Percentiles rank a stretch among this genome's conserved stretches.
Conservation (phyloP, 2,329 filamentous ascomycete species). For the Beauveria varroae region DNA sequence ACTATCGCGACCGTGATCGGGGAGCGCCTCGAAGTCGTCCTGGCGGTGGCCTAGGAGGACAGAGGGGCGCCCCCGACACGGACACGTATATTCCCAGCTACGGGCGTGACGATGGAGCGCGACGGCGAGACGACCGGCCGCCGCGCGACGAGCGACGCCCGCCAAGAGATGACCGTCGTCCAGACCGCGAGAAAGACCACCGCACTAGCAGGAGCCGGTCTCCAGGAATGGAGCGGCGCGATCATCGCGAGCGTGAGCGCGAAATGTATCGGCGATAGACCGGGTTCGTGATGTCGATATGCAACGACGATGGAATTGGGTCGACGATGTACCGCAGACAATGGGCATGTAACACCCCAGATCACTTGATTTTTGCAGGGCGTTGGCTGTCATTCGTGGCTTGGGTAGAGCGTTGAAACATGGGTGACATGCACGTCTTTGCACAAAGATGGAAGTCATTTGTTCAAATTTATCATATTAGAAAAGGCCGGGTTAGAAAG, state of each 20-base stretch:
- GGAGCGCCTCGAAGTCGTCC: constrained; percentile 26
- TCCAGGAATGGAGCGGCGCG: constrained; percentile 13
- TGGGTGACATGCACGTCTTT: background rate
- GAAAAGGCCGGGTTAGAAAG: background rate
- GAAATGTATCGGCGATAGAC: constrained; percentile 15
- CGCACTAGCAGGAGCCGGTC: constrained; percentile 24
- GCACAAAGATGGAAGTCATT: background rate
- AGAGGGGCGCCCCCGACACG: constrained; percentile 29
- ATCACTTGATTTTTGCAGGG: background rate
- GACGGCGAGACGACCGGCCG: constrained; percentile 22
- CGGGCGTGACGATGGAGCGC: constrained; percentile 25
- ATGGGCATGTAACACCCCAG: background rate
- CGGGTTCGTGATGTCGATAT: background rate
- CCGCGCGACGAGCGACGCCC: constrained; percentile 3
- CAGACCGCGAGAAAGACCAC: constrained; percentile 20
- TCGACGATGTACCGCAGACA: background rate
- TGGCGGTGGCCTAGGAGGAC: constrained; percentile 23
- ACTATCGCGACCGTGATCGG: constrained; percentile 31
- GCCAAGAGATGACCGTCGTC: constrained; percentile 21
- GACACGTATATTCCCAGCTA: constrained; percentile 47
- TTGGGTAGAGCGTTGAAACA: background rate
- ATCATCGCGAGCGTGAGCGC: constrained; percentile 20
- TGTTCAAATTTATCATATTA: background rate
- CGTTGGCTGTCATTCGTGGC: background rate
- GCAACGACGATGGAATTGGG: constrained; percentile 5